Evolutionary conservation across 768 basidiomycete species (phyloP).

Genomic region (Termitomyces sp.): DNA sequence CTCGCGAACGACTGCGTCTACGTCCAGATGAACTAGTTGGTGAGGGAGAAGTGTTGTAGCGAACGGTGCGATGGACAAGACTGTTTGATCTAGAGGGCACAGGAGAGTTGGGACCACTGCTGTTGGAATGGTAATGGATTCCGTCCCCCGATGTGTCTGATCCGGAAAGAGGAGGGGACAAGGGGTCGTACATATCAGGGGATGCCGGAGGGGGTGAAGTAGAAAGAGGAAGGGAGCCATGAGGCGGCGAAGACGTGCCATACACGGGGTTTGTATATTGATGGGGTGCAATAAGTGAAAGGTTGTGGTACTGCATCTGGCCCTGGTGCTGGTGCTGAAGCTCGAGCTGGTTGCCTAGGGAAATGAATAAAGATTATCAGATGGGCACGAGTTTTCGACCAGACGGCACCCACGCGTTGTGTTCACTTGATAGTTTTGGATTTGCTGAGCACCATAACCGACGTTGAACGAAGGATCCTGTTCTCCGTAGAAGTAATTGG

Average conservation of each 20-base stretch:
- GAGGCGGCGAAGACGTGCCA: slow-evolving; percentile 51
- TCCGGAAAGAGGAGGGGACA: slow-evolving; percentile 84
- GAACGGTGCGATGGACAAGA: slow-evolving; percentile 69
- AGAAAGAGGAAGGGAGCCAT: slow-evolving; percentile 62
- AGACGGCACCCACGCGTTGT: slow-evolving; percentile 66
- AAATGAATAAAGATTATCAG: slow-evolving; percentile 57
- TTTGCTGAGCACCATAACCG: slow-evolving; percentile 53
- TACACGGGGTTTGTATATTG: slow-evolving; percentile 64
- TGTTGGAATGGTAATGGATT: slow-evolving; percentile 75
- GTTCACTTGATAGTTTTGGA: slow-evolving; percentile 52
- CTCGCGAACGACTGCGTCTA: slow-evolving; percentile 67
- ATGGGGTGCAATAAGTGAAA: slow-evolving; percentile 66
- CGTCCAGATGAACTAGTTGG: slow-evolving; percentile 71
- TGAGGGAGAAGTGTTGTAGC: slow-evolving; percentile 82
- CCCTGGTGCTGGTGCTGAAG: slow-evolving; percentile 58
- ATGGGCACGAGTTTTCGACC: slow-evolving; percentile 56
- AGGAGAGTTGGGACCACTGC: slow-evolving; percentile 73
- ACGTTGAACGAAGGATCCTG: slow-evolving; percentile 51
- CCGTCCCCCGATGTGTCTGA: slow-evolving; percentile 88
- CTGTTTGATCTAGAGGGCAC: slow-evolving; percentile 73
- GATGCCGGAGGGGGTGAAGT: slow-evolving; percentile 74
- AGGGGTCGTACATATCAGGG: slow-evolving; percentile 78
- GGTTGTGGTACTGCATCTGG: slow-evolving; percentile 45
- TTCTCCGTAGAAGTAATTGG: slow-evolving; percentile 53
- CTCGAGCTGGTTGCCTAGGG: slow-evolving; percentile 52